Evolutionary conservation across 2,329 filamentous ascomycete genomes (phyloP), one percentile per base, ranked within the genome.

Genomic region (Claviceps purpurea): DNA sequence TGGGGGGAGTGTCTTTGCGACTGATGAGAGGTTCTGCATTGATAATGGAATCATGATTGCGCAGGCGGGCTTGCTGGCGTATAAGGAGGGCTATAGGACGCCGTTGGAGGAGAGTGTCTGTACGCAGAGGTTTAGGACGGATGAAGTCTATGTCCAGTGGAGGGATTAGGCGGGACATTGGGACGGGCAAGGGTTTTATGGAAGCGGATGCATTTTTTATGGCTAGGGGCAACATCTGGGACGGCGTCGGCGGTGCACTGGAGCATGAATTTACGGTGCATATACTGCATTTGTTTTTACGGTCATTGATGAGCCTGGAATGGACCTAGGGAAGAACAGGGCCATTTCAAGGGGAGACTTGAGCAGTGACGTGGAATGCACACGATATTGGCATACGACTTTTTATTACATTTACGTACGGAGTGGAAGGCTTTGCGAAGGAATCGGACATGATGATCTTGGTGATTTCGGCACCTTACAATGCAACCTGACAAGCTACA

Each of bases 11-110:
- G 88, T 97, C 3, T 96, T 87, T 70, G 90, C 93, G 24, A 97
- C 91, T 0, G 93, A 98, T 65, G 93, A 98, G 73, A 77, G 93
- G 46, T 98, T 95, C 67, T 98, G 93, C 66, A 98, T 98, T 60
- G 93, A 98, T 69, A 98, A 98, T 62, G 93, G 93, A 48, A 97
- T 98, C 64, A 98, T 98, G 93, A 98, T 98, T 71, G 93, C 93
- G 1, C 91, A 98, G 67, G 93, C 93, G 2, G 93, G 93, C 2
- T 69, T 98, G 60, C 66, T 96, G 61, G 90, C 90, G 1, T 93
- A 86, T 65, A 76, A 83, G 66, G 90, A 82, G 16, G 91, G 91
- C 1, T 89, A 89, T 63, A 75, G 70, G 54, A 96, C 89, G 1
- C 71, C 77, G 7, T 65, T 97, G 47, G 82, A 84, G 56, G 87